Percentiles rank a stretch among this genome's conserved stretches.
Conservation (phyloP, 805 yeast species). For the Lachancea dasiensis region DNA sequence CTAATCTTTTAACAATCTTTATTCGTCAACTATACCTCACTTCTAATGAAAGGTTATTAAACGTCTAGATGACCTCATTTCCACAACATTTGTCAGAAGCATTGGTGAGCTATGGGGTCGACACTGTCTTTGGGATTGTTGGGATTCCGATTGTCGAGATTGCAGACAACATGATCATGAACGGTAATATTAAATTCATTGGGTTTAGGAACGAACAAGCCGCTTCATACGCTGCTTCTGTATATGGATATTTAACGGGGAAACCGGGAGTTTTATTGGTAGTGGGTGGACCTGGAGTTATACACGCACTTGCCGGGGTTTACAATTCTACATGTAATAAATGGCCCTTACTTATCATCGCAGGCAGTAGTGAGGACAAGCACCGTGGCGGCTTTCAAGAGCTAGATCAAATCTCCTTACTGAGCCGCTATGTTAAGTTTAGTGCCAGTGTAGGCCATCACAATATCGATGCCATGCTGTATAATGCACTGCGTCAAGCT, state of each 20-base stretch:
- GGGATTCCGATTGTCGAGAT: slow-evolving; percentile 71
- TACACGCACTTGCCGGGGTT: slow-evolving; percentile 62
- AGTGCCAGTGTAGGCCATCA: slow-evolving; percentile 33
- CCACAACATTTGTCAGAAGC: slow-evolving; percentile 39
- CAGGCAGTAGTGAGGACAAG: slow-evolving; percentile 49
- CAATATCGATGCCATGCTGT: slow-evolving; percentile 17
- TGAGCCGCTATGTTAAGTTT: slow-evolving; percentile 46
- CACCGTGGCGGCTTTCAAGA: slow-evolving; percentile 68
- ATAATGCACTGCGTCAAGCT: slow-evolving; percentile 21
- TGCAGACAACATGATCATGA: slow-evolving; percentile 52
- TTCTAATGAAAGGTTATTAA: no score
- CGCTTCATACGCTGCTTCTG: slow-evolving; percentile 71
- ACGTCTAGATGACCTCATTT: slow-evolving; percentile 2
- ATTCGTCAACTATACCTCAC: no score
- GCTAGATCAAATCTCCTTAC: slow-evolving; percentile 52
- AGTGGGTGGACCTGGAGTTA: slow-evolving; percentile 72
- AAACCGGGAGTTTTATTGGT: slow-evolving; percentile 62
- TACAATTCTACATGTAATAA: slow-evolving; percentile 56
- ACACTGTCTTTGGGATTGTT: slow-evolving; percentile 60
- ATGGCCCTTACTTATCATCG: slow-evolving; percentile 61
- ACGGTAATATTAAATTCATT: slow-evolving; percentile 47
- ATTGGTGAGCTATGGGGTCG: slow-evolving; percentile 45
- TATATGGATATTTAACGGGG: slow-evolving; percentile 60
- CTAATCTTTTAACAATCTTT: no score
- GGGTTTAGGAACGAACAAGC: slow-evolving; percentile 67